phyloP scores from a whole-genome alignment of 257 asterid species.

The Solanum pennellii region DNA sequence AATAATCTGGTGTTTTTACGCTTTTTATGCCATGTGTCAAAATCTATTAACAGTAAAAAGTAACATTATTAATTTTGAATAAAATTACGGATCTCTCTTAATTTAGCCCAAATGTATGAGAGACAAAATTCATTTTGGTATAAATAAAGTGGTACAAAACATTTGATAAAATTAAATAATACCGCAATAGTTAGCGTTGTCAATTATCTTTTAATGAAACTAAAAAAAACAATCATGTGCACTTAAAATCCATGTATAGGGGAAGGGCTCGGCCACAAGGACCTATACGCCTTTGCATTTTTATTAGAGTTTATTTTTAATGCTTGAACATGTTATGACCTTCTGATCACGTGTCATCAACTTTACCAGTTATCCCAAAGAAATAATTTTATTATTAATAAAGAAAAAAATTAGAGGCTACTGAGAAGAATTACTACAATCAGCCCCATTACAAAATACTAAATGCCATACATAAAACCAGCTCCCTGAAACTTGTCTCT shows the following conservation, averaged over 20 bases:
- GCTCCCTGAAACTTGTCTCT: not conserved
- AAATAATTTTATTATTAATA: not conserved
- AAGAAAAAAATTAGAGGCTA: not conserved
- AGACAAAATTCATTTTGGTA: not conserved
- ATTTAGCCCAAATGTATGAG: not conserved
- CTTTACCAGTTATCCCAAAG: not conserved
- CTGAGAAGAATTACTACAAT: not conserved
- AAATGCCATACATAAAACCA: not conserved
- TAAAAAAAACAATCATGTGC: not conserved
- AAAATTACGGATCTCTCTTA: not conserved
- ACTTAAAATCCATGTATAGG: not conserved
- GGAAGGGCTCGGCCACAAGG: not conserved
- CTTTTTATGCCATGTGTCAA: not conserved
- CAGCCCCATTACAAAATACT: not conserved
- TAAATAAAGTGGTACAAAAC: not conserved
- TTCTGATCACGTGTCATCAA: not conserved
- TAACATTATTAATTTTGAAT: not conserved
- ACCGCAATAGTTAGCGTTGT: not conserved
- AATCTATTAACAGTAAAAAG: not conserved
- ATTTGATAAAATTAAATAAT: not conserved
- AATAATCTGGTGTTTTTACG: not conserved
- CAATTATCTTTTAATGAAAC: not conserved
- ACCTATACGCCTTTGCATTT: not conserved
- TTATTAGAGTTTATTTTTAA: not conserved
- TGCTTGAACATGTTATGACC: not conserved